phyloP scores from a whole-genome alignment of 1,284 basidiomycete genomes.

The Meira miltonrushii region DNA sequence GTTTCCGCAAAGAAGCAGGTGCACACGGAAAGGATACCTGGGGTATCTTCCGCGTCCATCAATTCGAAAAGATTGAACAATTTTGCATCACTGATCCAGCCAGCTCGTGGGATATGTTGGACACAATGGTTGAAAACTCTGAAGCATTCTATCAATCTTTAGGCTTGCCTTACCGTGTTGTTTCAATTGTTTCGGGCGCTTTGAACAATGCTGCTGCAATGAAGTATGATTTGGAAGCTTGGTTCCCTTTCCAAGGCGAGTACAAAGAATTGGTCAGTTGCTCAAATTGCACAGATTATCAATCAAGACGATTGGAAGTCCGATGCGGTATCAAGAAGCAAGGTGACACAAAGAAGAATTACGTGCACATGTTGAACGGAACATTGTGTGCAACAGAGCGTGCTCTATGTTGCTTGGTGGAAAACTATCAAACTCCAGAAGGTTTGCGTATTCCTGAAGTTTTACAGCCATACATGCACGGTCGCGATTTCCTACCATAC shows the following conservation, averaged over 20 bases:
- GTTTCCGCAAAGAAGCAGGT: slow-evolving; percentile 98
- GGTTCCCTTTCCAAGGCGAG: slow-evolving; percentile 95
- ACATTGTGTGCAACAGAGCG: slow-evolving; percentile 95
- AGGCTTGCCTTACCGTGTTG: slow-evolving; percentile 81
- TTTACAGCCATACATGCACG: slow-evolving; percentile 90
- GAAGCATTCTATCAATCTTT: slow-evolving; percentile 95
- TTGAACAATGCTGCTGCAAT: slow-evolving; percentile 93
- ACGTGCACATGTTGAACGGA: slow-evolving; percentile 58
- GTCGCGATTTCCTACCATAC: slow-evolving; percentile 85
- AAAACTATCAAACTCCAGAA: slow-evolving; percentile 96
- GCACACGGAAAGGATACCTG: slow-evolving; percentile 96
- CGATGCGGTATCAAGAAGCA: slow-evolving; percentile 50
- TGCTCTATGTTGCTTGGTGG: slow-evolving; percentile 92
- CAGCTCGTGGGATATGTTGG: slow-evolving; percentile 85
- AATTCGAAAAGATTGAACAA: slow-evolving; percentile 97
- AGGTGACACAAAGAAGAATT: slow-evolving; percentile 51
- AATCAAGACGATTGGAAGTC: slow-evolving; percentile 47
- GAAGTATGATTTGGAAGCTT: slow-evolving; percentile 97
- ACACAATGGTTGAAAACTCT: slow-evolving; percentile 80
- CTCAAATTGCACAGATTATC: slow-evolving; percentile 57
- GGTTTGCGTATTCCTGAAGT: slow-evolving; percentile 83
- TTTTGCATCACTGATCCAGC: slow-evolving; percentile 87
- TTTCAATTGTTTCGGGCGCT: slow-evolving; percentile 92
- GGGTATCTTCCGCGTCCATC: slow-evolving; percentile 99
- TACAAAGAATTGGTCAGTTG: slow-evolving; percentile 73